phyloP scores from a whole-genome alignment of 2,329 filamentous ascomycete genomes.

The Stachybotrys elegans region DNA sequence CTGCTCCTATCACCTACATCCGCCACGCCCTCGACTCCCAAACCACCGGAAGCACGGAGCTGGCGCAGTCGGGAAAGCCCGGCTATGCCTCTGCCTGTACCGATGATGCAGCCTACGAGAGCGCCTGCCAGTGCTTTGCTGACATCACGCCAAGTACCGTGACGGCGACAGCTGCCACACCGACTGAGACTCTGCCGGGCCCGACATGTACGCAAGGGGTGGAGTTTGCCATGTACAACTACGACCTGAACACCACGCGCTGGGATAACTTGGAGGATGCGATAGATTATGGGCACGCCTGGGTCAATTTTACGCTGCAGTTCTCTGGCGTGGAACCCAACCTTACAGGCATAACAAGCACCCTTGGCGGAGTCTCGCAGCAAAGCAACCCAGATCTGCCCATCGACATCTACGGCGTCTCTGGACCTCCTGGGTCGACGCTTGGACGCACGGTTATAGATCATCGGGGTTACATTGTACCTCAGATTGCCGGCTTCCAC shows the following conservation, averaged over 20 bases:
- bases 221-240: constrained; percentile 6
- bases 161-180: constrained; percentile 4
- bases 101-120: constrained; percentile 9
- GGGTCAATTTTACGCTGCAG: background rate
- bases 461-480: background rate
- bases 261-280: background rate
- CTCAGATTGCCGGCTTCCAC: background rate
- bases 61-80: constrained; percentile 2
- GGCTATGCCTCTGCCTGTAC: constrained; percentile 12
- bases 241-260: background rate
- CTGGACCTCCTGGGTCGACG: background rate
- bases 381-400: background rate
- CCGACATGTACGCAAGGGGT: constrained; percentile 6
- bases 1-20: background rate
- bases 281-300: background rate
- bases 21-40: background rate
- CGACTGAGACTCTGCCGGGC: background rate
- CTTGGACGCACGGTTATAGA: background rate
- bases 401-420: background rate
- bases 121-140: constrained; percentile 14
- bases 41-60: too few relatives aligned
- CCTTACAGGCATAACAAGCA: background rate
- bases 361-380: background rate
- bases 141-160: constrained; percentile 9
- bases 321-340: background rate